These are phyloP conservation scores for Canavalia ensiformis DNA, from an alignment of 306 rosid species.

Conservation along the genomic window DNA sequence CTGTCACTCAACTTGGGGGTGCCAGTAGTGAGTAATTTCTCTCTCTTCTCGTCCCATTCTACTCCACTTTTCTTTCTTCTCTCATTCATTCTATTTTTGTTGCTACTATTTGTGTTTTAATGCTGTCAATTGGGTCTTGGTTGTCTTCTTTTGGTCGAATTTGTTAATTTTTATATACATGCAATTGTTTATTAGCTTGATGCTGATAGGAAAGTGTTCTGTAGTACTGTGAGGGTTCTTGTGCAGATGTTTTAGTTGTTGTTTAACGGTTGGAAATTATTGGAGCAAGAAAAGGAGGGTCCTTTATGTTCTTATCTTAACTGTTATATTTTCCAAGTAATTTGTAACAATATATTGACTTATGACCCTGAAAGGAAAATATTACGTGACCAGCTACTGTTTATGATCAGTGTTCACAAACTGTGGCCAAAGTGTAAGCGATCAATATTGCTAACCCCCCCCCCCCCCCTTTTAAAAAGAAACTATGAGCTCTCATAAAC, in stretches of 20 bases:
- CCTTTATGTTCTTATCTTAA: neutral
- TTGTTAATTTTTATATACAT: neutral
- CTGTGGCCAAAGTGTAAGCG: neutral
- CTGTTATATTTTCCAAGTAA: neutral
- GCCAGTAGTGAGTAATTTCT: conserved; percentile 63
- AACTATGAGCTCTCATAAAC: too few relatives aligned
- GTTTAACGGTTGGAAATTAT: neutral
- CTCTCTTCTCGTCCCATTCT: neutral
- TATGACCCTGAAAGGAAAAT: neutral
- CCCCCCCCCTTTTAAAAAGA: too few relatives aligned
- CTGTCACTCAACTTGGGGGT: conserved; percentile 98
- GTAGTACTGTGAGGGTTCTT: neutral
- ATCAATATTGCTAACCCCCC: neutral
- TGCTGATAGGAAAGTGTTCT: neutral
- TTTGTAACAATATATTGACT: neutral
- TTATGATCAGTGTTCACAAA: neutral
- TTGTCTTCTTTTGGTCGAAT: too few relatives aligned
- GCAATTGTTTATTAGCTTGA: neutral
- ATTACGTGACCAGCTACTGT: neutral
- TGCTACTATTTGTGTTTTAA: neutral
- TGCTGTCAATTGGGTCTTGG: neutral
- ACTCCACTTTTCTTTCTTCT: neutral
- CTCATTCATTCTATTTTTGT: neutral
- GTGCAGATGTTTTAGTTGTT: neutral
- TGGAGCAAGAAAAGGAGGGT: neutral